phyloP scores from a whole-genome alignment of 257 asterid genomes.

The Plantago ovata region DNA sequence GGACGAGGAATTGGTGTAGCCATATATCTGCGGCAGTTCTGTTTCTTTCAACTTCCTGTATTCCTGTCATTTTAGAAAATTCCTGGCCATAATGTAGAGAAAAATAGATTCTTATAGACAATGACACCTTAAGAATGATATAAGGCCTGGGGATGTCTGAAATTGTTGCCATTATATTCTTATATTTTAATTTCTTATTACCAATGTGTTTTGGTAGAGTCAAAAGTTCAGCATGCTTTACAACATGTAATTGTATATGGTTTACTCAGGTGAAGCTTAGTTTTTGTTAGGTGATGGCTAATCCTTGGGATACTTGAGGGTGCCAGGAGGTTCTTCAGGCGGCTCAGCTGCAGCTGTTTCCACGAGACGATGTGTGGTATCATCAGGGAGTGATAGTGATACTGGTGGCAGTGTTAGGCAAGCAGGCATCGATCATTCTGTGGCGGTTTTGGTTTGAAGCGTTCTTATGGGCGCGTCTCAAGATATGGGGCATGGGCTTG shows the following conservation, averaged over 20 bases:
- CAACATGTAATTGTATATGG: conserved; percentile 43
- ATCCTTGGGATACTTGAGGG: conserved; percentile 96
- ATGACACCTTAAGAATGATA: too few relatives aligned
- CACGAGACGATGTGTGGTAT: conserved; percentile 90
- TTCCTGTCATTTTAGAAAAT: too few relatives aligned
- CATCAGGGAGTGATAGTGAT: conserved; percentile 93
- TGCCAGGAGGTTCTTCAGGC: conserved; percentile 98
- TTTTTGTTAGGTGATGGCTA: conserved; percentile 88
- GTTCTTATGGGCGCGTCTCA: conserved; percentile 96
- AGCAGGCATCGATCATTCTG: conserved; percentile 96
- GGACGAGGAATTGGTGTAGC: too few relatives aligned
- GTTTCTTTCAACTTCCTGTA: too few relatives aligned
- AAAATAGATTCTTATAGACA: too few relatives aligned
- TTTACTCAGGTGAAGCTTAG: conserved; percentile 76
- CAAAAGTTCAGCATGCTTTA: conserved; percentile 13
- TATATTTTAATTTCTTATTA: too few relatives aligned
- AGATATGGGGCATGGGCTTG: conserved; percentile 95
- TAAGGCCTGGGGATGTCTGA: too few relatives aligned
- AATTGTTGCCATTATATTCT: too few relatives aligned
- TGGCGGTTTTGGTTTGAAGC: conserved; percentile 93
- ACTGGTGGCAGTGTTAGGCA: conserved; percentile 99
- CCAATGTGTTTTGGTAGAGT: too few relatives aligned
- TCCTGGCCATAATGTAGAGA: too few relatives aligned
- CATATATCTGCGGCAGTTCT: too few relatives aligned
- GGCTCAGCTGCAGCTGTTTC: conserved; percentile 98